Conservation (phyloP, 1,284 basidiomycete species). For the Inonotus hispidus region DNA sequence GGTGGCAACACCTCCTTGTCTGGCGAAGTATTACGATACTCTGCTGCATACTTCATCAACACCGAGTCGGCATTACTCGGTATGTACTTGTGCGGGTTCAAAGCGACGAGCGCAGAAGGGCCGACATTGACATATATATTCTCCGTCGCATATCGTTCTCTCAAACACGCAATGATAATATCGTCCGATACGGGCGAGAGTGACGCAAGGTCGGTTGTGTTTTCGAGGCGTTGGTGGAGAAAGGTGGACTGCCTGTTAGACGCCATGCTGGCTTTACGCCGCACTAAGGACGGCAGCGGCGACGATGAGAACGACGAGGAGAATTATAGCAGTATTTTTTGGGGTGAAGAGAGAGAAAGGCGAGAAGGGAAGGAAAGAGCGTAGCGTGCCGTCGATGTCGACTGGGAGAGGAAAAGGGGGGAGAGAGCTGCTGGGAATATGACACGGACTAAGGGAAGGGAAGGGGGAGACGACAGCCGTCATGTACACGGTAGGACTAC, state of each 20-base stretch:
- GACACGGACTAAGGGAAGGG: too few species aligned
- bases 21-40: conserved; percentile 49
- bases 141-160: conserved; percentile 83
- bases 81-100: conserved; percentile 89
- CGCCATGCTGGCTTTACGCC: conserved; percentile 4
- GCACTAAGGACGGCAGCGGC: not conserved
- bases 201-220: conserved; percentile 56
- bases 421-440: not conserved
- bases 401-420: conserved; percentile 5
- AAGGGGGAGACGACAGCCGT: not conserved
- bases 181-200: conserved; percentile 67
- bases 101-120: conserved; percentile 65
- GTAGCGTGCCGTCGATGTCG: conserved; percentile 2
- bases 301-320: not conserved
- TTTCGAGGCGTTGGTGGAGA: conserved; percentile 58
- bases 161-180: conserved; percentile 73
- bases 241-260: conserved; percentile 19
- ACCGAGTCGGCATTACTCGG: conserved; percentile 75
- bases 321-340: not conserved
- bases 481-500: not conserved
- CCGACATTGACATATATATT: conserved; percentile 78
- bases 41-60: conserved; percentile 77
- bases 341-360: not conserved
- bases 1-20: conserved; percentile 45
- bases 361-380: conserved; percentile 12